These are phyloP conservation scores for Bipolaris sorokiniana DNA, from an alignment of 2,329 filamentous ascomycete species.

Conservation along the genomic window DNA sequence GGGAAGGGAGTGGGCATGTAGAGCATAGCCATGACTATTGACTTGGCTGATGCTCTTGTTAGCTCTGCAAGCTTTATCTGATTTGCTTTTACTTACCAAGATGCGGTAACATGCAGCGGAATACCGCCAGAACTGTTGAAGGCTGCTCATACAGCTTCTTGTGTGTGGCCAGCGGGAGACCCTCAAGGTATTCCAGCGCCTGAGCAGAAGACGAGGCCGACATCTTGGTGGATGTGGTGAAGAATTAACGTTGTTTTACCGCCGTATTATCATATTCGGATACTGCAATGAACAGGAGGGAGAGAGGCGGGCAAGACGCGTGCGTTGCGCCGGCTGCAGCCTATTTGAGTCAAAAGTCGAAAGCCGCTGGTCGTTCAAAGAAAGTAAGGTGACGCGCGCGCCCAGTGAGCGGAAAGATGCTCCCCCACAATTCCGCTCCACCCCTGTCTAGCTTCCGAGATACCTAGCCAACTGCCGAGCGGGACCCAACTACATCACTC, in stretches of 20 bases:
- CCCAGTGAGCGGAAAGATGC: constrained; percentile 28
- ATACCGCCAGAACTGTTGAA: constrained; percentile 92
- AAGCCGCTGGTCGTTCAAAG: constrained; percentile 12
- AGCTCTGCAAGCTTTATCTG: not conserved
- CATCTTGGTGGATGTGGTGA: constrained; percentile 55
- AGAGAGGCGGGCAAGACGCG: constrained; percentile 18
- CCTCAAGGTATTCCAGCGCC: constrained; percentile 89
- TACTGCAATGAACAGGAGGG: not conserved
- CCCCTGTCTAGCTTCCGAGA: constrained; percentile 26
- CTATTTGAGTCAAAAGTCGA: constrained; percentile 11
- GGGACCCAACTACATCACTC: constrained; percentile 32
- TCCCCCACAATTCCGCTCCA: constrained; percentile 28
- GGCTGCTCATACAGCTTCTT: constrained; percentile 93
- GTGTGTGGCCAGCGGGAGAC: constrained; percentile 87
- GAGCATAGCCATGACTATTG: constrained; percentile 91
- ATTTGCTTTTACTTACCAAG: constrained; percentile 63
- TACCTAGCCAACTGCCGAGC: constrained; percentile 25
- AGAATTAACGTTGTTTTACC: constrained; percentile 13
- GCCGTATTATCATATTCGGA: constrained; percentile 44
- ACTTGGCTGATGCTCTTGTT: constrained; percentile 71
- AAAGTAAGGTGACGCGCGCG: constrained; percentile 32
- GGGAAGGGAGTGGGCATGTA: constrained; percentile 85
- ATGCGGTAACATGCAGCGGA: constrained; percentile 94
- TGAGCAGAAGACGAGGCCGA: constrained; percentile 61
- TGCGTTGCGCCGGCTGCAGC: constrained; percentile 10